Percentiles rank a stretch among this genome's conserved stretches.
Conservation (phyloP, 805 yeast genomes). For the Saccharomycopsis microspora region DNA sequence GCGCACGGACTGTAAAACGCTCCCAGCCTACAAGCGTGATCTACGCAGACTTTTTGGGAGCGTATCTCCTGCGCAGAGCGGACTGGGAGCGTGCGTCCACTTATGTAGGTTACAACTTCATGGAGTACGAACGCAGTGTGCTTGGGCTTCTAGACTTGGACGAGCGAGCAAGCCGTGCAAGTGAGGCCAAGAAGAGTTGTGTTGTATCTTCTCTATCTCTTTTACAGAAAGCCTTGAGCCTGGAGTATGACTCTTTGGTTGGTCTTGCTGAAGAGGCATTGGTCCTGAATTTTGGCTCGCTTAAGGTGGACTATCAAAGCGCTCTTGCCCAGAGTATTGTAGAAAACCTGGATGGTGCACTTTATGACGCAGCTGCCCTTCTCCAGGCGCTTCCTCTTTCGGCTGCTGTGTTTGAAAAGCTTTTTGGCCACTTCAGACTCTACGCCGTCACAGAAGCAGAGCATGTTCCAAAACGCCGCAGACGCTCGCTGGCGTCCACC, state of each 20-base stretch:
- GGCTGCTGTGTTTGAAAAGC: constrained; percentile 43
- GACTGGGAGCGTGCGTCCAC: constrained; percentile 33
- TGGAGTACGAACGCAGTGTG: constrained; percentile 44
- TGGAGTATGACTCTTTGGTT: constrained; percentile 32
- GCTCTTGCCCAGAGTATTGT: constrained; percentile 48
- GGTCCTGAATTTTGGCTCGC: constrained; percentile 38
- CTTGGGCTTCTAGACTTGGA: constrained; percentile 49
- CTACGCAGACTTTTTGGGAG: constrained; percentile 33
- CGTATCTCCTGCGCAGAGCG: constrained; percentile 36
- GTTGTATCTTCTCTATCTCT: constrained; percentile 31
- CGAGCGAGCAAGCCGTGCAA: constrained; percentile 44
- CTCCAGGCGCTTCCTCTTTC: constrained; percentile 44
- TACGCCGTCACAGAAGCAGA: constrained; percentile 21
- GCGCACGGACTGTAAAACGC: constrained; percentile 28
- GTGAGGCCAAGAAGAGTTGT: constrained; percentile 2
- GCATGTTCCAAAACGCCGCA: constrained; percentile 61
- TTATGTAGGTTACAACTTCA: constrained; percentile 37
- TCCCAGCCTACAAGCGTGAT: constrained; percentile 35
- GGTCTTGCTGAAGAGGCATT: constrained; percentile 40
- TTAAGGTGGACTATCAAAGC: constrained; percentile 48
- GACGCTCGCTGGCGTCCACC: constrained; percentile 68
- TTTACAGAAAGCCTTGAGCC: constrained; percentile 40
- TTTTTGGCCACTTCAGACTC: constrained; percentile 50
- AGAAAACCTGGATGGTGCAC: constrained; percentile 35
- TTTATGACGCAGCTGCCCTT: constrained; percentile 43